Evolutionary conservation across 208 protist genomes (phyloP).

Genomic region (Trypanosoma platydactyli): DNA sequence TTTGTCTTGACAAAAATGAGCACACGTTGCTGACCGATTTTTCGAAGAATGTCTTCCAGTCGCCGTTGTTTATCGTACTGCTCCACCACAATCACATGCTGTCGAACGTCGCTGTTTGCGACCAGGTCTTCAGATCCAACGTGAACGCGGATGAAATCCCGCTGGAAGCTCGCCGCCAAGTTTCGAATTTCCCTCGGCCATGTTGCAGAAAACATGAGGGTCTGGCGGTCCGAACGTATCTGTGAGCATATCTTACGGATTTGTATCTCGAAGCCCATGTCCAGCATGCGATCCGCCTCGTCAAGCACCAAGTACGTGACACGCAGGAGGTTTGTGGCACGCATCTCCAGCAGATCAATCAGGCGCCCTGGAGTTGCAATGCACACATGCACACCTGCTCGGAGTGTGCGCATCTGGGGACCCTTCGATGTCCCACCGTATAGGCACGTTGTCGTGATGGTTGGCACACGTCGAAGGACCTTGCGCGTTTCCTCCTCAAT

Average conservation of each 20-base stretch:
- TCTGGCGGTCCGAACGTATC: constrained; percentile 95
- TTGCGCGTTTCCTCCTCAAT: constrained; percentile 89
- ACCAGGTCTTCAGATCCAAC: constrained; percentile 90
- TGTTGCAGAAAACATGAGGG: constrained; percentile 97
- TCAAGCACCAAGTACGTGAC: constrained; percentile 98
- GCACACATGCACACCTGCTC: constrained; percentile 78
- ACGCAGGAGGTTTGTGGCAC: constrained; percentile 94
- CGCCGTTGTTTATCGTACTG: constrained; percentile 77
- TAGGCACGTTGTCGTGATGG: constrained; percentile 70
- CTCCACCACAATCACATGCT: constrained; percentile 76
- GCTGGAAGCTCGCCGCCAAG: constrained; percentile 88
- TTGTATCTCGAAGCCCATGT: constrained; percentile 99
- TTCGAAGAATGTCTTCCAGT: constrained; percentile 70
- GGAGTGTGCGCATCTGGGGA: constrained; percentile 69
- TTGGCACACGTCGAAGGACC: constrained; percentile 61
- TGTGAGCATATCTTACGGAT: constrained; percentile 95
- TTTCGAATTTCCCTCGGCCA: constrained; percentile 89
- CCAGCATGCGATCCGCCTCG: constrained; percentile 98
- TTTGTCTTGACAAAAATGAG: constrained; percentile 93
- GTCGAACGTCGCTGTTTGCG: constrained; percentile 79
- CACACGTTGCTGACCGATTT: constrained; percentile 63
- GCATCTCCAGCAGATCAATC: constrained; percentile 94
- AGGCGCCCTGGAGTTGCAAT: constrained; percentile 97
- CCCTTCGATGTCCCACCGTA: constrained; percentile 85
- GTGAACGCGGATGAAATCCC: constrained; percentile 90